Evolutionary conservation across 495 filamentous ascomycete genomes (phyloP), one percentile per base, ranked within the genome.

Genomic region (Penicillium steckii): DNA sequence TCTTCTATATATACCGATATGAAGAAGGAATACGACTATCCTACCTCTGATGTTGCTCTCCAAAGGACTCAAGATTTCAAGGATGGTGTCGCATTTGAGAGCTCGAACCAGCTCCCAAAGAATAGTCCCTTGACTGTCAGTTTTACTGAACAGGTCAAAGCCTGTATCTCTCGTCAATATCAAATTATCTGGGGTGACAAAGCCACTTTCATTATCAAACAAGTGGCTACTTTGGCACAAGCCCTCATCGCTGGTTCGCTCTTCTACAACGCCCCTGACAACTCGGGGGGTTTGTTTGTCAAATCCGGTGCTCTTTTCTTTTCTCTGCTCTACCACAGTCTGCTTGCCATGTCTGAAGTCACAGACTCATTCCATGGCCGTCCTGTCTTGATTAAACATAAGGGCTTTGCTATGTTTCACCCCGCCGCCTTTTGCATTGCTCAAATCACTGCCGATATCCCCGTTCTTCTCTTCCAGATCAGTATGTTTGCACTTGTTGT

Each of bases 321-420:
- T 68, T 78, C 83, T 27, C 61, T 91, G 3, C 68, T 94, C 24
- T 91, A 90, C 69, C 87, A 89, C 59, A 81, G 81, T 50, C 74
- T 91, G 46, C 71, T 90, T 8, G 84, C 88, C 17, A 75, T 92
- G 50, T 78, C 85, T 1, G 89, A 91, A 59, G 75, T 90, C 8
- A 88, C 81, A 15, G 77, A 85, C 26, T 85, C 87, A 0, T 90
- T 90, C 62, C 71, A 76, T 17, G 80, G 82, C 1, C 80, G 87
- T 15, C 87, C 84, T 2, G 85, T 94, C 26, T 66, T 92, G 17
- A 76, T 87, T 46, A 90, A 91, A 52, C 89, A 94, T 65, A 86
- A 87, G 60, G 73, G 75, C 18, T 91, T 90, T 63, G 84, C 84
- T 23, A 85, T 89, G 58, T 90, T 88, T 67, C 80, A 87, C 8